These are phyloP conservation scores for Thuja plicata DNA, from an alignment of 83 land plant species.

Conservation along the genomic window DNA sequence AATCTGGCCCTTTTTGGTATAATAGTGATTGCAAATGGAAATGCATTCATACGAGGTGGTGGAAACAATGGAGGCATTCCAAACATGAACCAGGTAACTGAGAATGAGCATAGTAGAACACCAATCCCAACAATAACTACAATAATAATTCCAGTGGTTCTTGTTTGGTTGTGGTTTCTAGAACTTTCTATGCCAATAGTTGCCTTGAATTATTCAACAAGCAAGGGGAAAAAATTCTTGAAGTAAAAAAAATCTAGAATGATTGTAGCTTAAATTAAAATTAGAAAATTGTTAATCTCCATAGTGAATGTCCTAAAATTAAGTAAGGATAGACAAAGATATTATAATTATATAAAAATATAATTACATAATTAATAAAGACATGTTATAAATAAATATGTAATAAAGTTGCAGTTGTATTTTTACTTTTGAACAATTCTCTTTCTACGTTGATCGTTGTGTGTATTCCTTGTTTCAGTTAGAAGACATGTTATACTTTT, in stretches of 20 bases:
- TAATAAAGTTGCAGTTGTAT: no score
- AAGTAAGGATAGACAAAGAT: no score
- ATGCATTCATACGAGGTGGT: conserved; percentile 63
- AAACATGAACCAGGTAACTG: neutral
- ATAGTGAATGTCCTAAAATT: neutral
- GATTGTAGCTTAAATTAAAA: neutral
- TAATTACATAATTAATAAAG: no score
- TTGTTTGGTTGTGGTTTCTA: neutral
- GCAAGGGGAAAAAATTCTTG: neutral
- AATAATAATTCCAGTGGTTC: neutral
- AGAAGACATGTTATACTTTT: no score
- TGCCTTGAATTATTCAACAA: neutral
- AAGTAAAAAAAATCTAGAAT: neutral
- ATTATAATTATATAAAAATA: no score
- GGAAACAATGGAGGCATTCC: conserved; percentile 47
- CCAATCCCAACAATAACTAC: neutral
- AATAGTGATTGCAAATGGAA: conserved; percentile 58
- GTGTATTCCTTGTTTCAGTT: no score
- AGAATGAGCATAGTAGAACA: neutral
- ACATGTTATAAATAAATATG: no score
- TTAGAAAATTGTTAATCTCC: neutral
- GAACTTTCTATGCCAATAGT: neutral
- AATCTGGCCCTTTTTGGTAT: conserved; percentile 98
- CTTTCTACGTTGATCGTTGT: no score
- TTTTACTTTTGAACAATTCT: no score